A percentile compares a stretch with the other conserved stretches of the same genome.
These are phyloP conservation scores for Fusarium cicatricum DNA, from an alignment of 2,329 filamentous ascomycete genomes.

Conservation along the genomic window DNA sequence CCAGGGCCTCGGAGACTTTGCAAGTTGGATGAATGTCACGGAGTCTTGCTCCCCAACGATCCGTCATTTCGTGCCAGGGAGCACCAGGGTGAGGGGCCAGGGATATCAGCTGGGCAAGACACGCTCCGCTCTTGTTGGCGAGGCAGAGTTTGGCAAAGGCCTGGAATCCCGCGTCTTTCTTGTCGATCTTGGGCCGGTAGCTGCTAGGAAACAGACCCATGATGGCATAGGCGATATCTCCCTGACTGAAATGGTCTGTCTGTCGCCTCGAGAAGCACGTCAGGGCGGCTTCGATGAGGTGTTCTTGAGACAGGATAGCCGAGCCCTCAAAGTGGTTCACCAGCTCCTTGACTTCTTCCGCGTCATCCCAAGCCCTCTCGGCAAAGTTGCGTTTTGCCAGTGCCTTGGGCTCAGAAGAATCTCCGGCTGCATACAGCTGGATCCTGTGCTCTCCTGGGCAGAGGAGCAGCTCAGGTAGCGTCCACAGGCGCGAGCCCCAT, in stretches of 20 bases:
- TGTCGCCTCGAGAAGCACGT: slow-evolving; percentile 49
- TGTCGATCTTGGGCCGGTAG: slow-evolving; percentile 49
- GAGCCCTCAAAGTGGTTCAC: slow-evolving; percentile 56
- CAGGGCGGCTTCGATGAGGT: slow-evolving; percentile 47
- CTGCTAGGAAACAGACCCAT: slow-evolving; percentile 53
- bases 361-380: slow-evolving; percentile 51
- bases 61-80: slow-evolving; percentile 52
- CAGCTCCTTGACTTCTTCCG: slow-evolving; percentile 49
- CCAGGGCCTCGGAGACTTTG: slow-evolving; percentile 51
- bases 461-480: slow-evolving; percentile 51
- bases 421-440: slow-evolving; percentile 18
- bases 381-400: slow-evolving; percentile 53
- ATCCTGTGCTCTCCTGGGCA: slow-evolving; percentile 31
- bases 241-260: slow-evolving; percentile 47
- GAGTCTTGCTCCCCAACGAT: slow-evolving; percentile 51
- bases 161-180: slow-evolving; percentile 53
- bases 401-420: slow-evolving; percentile 13
- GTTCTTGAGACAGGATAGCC: slow-evolving; percentile 50
- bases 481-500: slow-evolving; percentile 57
- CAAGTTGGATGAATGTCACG: slow-evolving; percentile 55
- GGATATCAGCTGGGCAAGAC: slow-evolving; percentile 56
- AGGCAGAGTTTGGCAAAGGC: slow-evolving; percentile 57
- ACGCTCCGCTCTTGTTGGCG: slow-evolving; percentile 53
- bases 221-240: slow-evolving; percentile 55
- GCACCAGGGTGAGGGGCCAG: slow-evolving; percentile 46